phyloP scores from a whole-genome alignment of 2,329 filamentous ascomycete genomes.

The Plenodomus lindquistii region DNA sequence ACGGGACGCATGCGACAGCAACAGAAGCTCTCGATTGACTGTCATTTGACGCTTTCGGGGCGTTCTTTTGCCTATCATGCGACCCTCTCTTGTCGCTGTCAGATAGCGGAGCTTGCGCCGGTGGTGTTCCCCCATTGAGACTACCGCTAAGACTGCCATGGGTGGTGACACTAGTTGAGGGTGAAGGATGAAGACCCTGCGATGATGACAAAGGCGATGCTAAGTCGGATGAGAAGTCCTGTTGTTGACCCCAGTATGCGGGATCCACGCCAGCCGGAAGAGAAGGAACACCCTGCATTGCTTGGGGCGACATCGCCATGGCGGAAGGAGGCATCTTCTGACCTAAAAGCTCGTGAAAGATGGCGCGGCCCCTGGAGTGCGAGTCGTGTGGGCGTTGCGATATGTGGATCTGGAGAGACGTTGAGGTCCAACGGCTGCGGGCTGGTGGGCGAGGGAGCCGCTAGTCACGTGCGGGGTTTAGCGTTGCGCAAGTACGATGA shows the following conservation, averaged over 20 bases:
- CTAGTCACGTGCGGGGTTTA: constrained; percentile 13
- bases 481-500: neutral
- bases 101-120: constrained; percentile 36
- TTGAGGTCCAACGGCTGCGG: constrained; percentile 24
- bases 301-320: constrained; percentile 34
- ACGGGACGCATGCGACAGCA: constrained; percentile 56
- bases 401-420: constrained; percentile 28
- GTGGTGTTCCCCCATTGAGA: constrained; percentile 33
- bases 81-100: constrained; percentile 24
- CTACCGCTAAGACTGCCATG: constrained; percentile 38
- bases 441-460: constrained; percentile 15
- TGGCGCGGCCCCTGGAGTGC: constrained; percentile 9
- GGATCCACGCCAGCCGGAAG: constrained; percentile 38
- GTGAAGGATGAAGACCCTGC: constrained; percentile 36
- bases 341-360: constrained; percentile 6
- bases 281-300: constrained; percentile 26
- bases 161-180: constrained; percentile 32
- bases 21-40: constrained; percentile 39
- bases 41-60: constrained; percentile 21
- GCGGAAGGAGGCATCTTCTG: constrained; percentile 20
- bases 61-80: constrained; percentile 19
- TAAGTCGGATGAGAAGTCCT: constrained; percentile 31
- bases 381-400: constrained; percentile 16
- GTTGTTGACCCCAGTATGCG: constrained; percentile 37
- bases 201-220: constrained; percentile 22